Evolutionary conservation across 1,284 basidiomycete species (phyloP), one percentile per base, ranked within the genome.

Genomic region (Thecaphora thlaspeos): DNA sequence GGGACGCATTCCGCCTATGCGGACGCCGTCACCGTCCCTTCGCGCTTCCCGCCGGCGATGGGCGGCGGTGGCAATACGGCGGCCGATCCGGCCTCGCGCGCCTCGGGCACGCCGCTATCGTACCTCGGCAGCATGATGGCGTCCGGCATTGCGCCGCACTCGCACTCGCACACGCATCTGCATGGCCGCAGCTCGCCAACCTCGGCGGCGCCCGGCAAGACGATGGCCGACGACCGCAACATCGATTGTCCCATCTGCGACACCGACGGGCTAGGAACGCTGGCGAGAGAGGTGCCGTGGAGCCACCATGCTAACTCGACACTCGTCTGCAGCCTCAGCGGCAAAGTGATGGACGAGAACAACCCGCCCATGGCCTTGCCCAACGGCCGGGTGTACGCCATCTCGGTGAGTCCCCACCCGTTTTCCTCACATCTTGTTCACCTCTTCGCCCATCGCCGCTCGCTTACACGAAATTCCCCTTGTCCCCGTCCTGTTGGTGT

Each of bases 221-320:
- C 11, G 11, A 22, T 3, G 19, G 3, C 4, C 12, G 45, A 41
- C 11, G 18, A 42, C 5, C 21, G 41, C 3, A 62, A 70, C 38
- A 48, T 48, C 21, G 89, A 96, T 76, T 98, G 94, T 77, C 94
- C 94, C 0, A 87, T 90, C 4, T 98, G 94, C 79, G 88, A 90
- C 62, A 77, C 14, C 15, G 23, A 40, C 2, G 85, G 87, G 14
- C 82, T 97, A 17, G 86, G 87, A 19, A 81, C 83, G 48, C 83
- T 98, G 7, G 91, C 73, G 4, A 82, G 83, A 51, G 89, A 93
- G 65, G 90, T 96, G 0, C 94, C 95, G 0, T 88, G 86, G 79
- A 90, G 88, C 61, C 93, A 97, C 80, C 92, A 96, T 77, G 86
- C 88, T 44, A 96, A 94, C 75, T 95, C 91, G 42, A 93, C 90